These are phyloP conservation scores for Cornus controversa DNA, from an alignment of 148 eudicot genomes.

Conservation along the genomic window DNA sequence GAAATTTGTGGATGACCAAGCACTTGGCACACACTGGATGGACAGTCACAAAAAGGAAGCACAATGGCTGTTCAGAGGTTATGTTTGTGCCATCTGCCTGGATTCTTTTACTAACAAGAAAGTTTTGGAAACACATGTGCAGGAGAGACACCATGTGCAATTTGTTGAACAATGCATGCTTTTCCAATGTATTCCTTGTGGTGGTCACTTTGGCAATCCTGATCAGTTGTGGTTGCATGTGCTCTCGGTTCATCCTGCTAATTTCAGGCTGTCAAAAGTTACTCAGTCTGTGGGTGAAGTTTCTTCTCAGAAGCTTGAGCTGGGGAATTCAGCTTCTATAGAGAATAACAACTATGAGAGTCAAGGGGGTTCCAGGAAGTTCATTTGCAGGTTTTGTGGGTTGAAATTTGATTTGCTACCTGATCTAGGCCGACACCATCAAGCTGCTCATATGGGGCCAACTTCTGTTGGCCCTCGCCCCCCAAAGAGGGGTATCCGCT, in stretches of 20 bases:
- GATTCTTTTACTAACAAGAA: conserved; percentile 93
- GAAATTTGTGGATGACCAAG: conserved; percentile 54
- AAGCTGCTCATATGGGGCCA: conserved; percentile 91
- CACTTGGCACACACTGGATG: conserved; percentile 79
- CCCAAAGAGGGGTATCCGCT: conserved; percentile 66
- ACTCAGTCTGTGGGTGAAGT: conserved; percentile 26
- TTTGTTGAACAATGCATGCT: conserved; percentile 94
- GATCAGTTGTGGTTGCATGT: conserved; percentile 91
- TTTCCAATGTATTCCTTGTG: conserved; percentile 86
- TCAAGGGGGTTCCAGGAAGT: conserved; percentile 48
- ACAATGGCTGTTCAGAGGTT: conserved; percentile 90
- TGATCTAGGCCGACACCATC: conserved; percentile 99
- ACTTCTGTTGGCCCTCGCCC: conserved; percentile 42
- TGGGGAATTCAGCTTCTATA: conserved; percentile 18
- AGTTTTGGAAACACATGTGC: conserved; percentile 87
- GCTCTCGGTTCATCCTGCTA: conserved; percentile 64
- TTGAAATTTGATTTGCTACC: conserved; percentile 91
- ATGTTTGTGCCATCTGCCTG: conserved; percentile 94
- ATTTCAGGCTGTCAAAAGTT: conserved; percentile 50
- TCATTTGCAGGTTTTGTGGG: conserved; percentile 85
- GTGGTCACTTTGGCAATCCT: conserved; percentile 77
- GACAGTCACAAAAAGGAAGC: conserved; percentile 91
- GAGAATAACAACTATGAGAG: conserved; percentile 43
- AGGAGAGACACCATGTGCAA: conserved; percentile 85
- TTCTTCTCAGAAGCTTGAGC: conserved; percentile 33